A percentile compares a stretch with the other conserved stretches of the same genome.
These are phyloP conservation scores for Mallotus repandus DNA, from an alignment of 441 rosid species.

Conservation along the genomic window DNA sequence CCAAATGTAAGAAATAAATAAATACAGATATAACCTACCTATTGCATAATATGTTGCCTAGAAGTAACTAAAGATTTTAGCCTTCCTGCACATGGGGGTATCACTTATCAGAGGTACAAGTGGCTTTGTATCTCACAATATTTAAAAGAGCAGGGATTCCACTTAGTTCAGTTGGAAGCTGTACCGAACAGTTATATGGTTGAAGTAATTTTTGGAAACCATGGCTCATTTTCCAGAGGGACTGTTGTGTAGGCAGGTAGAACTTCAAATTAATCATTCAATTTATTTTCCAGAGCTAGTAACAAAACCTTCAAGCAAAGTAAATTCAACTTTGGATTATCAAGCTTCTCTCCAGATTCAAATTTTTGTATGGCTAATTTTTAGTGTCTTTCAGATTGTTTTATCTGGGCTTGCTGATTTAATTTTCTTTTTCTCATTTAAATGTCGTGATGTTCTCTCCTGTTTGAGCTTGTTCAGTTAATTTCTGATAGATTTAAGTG, in stretches of 20 bases:
- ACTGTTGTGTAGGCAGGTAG: not conserved
- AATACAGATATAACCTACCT: not conserved
- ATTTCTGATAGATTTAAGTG: slow-evolving; percentile 3
- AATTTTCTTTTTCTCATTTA: not conserved
- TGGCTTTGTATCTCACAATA: not conserved
- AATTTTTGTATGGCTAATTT: not conserved
- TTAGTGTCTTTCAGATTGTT: not conserved
- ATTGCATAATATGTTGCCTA: not conserved
- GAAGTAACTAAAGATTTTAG: not conserved
- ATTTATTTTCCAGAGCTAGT: not conserved
- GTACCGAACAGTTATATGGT: not conserved
- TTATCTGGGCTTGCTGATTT: not conserved
- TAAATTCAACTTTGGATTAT: not conserved
- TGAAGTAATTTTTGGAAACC: not conserved
- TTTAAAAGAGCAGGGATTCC: not conserved
- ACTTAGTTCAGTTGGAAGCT: not conserved
- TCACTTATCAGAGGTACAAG: not conserved
- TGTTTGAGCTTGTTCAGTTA: slow-evolving; percentile 8
- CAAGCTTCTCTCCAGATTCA: not conserved
- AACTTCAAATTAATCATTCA: not conserved
- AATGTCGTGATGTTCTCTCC: not conserved
- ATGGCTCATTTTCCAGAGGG: not conserved
- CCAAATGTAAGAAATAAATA: not conserved
- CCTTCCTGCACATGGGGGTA: not conserved
- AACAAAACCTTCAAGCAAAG: not conserved